These are phyloP conservation scores for Lichtheimia hyalospora DNA, from an alignment of 371 early-diverging fungal genomes.

Conservation along the genomic window DNA sequence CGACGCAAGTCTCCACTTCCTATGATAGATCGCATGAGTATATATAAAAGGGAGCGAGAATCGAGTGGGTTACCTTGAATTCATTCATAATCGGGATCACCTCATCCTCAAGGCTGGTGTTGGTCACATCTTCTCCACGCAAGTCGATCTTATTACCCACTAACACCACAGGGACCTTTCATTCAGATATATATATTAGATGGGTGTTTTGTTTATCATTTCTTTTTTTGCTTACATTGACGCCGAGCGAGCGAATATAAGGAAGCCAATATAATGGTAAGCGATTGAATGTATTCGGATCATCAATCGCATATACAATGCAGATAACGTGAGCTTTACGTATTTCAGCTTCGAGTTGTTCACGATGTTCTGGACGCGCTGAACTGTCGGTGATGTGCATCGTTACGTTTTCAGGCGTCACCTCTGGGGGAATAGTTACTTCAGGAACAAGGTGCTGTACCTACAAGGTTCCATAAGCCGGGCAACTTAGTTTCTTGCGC, in stretches of 20 bases:
- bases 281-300: constrained; percentile 80
- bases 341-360: constrained; percentile 86
- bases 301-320: constrained; percentile 91
- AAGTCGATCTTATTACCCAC: constrained; percentile 98
- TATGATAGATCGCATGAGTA: constrained; percentile 19
- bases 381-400: constrained; percentile 97
- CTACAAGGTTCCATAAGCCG: constrained; percentile 38
- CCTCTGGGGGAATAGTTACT: constrained; percentile 97
- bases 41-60: no score
- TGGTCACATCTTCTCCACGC: constrained; percentile 78
- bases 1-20: constrained; percentile 98
- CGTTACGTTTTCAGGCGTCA: constrained; percentile 94
- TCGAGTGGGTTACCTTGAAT: constrained; percentile 73
- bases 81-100: constrained; percentile 97
- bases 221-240: constrained; percentile 65
- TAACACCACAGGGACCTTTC: constrained; percentile 88
- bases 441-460: constrained; percentile 96
- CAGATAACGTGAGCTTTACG: constrained; percentile 95
- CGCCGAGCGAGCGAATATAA: constrained; percentile 83
- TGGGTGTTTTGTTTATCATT: not conserved
- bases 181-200: not conserved
- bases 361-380: constrained; percentile 84
- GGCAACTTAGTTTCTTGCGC: no score
- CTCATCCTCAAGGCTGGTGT: constrained; percentile 85
- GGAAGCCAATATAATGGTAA: constrained; percentile 91